These are phyloP conservation scores for Podila verticillata DNA, from an alignment of 192 early-diverging fungal species.

Conservation along the genomic window DNA sequence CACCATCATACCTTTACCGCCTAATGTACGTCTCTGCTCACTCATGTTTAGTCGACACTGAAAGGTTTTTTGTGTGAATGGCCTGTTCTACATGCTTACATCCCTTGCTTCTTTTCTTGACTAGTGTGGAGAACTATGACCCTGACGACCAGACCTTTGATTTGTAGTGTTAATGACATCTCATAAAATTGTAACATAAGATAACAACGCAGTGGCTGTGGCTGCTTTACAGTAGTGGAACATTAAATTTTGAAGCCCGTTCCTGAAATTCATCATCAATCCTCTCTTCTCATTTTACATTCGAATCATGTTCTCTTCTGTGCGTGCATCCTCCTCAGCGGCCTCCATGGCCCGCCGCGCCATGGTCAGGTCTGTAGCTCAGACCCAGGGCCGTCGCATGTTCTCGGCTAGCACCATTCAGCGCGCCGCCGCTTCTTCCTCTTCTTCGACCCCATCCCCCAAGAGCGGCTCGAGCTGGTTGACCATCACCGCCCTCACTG, in stretches of 20 bases:
- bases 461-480: constrained; percentile 38
- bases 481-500: constrained; percentile 33
- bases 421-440: constrained; percentile 4
- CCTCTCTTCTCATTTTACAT: background rate
- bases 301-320: constrained; percentile 23
- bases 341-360: constrained; percentile 16
- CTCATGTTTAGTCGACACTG: background rate
- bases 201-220: background rate
- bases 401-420: constrained; percentile 35
- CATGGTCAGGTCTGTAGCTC: constrained; percentile 4
- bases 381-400: constrained; percentile 13
- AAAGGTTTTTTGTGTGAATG: background rate
- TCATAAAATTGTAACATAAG: background rate
- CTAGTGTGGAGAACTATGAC: constrained; percentile 50
- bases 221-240: background rate
- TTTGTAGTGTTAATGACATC: constrained; percentile 16
- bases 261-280: background rate
- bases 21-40: constrained; percentile 64
- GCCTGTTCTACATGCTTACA: background rate
- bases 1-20: constrained; percentile 84
- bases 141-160: constrained; percentile 49
- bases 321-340: constrained; percentile 16
- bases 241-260: background rate
- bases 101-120: background rate
- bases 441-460: background rate